Evolutionary conservation across 2,329 filamentous ascomycete genomes (phyloP).

Genomic region (Colletotrichum higginsianum): DNA sequence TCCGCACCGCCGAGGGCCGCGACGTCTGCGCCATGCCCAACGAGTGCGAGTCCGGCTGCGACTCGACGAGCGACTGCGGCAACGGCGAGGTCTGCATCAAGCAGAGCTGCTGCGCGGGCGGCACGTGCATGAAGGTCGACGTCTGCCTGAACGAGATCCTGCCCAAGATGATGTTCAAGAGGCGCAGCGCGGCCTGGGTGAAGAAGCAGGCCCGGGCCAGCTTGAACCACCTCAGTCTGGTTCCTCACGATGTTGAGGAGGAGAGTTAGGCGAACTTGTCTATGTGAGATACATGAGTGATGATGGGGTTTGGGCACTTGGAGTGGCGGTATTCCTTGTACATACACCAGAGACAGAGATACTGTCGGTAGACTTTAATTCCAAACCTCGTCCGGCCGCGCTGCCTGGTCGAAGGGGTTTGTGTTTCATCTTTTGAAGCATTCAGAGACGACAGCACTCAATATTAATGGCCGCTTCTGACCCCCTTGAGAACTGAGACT

Average conservation of each 20-base stretch:
- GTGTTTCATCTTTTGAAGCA: background rate
- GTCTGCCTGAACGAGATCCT: conserved; percentile 28
- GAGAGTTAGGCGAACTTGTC: background rate
- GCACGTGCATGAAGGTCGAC: conserved; percentile 34
- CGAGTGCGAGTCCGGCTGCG: conserved; percentile 26
- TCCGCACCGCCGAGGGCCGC: conserved; percentile 29
- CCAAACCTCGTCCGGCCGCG: no score
- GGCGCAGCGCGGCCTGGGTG: conserved; percentile 25
- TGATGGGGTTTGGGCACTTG: background rate
- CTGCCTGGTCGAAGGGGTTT: no score
- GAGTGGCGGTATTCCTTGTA: conserved; percentile 8
- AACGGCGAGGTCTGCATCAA: conserved; percentile 36
- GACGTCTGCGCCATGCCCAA: conserved; percentile 33
- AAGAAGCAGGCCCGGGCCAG: conserved; percentile 10
- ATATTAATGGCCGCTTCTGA: no score
- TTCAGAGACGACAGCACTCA: no score
- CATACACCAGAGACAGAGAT: background rate
- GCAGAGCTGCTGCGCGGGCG: conserved; percentile 36
- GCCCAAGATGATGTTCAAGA: conserved; percentile 36
- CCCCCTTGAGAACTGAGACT: no score
- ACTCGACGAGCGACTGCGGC: conserved; percentile 25
- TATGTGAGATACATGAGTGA: no score
- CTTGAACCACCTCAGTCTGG: conserved; percentile 32
- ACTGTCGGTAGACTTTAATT: no score
- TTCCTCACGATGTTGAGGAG: conserved; percentile 6